Base-by-base conservation (phyloP, 2,329 filamentous ascomycete species). In the Fusarium anguioides region DNA sequence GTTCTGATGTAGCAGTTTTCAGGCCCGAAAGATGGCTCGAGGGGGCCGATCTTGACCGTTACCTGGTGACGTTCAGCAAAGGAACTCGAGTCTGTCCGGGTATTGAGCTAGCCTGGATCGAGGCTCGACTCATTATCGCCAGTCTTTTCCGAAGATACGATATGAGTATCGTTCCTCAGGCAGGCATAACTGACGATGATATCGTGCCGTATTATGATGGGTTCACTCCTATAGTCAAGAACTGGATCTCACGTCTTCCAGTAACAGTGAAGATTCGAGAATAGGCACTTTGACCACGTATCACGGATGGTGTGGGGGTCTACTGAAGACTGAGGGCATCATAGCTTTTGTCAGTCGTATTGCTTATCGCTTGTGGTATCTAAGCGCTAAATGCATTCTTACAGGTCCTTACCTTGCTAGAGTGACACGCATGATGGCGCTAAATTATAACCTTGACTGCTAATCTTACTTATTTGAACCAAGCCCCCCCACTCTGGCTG, bases 181-280 rank as follows among this genome's bases (percentile, higher is more conserved):
- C 45, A 10, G 35, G 26, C 6, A 40, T 56, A 27, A 35, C 55
- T 18, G 33, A 41, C 17, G 40, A 58, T 27, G 55, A 58, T 41
- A 39, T 58, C 15, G 26, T 58, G 33, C 55, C 55, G 4, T 54
- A 54, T 27, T 44, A 45, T 21, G 55, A 58, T 9, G 49, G 55
- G 11, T 55, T 58, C 15, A 40, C 55, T 5, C 55, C 55, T 7
- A 48, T 27, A 17, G 55, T 58, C 11, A 58, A 58, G 14, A 58
- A 55, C 15, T 55, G 55, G 55, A 58, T 58, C 18, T 56, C 52
- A 8, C 37, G 46, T 24, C 29, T 56, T 40, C 29, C 21, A 3
- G 55, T 58, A n/a, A 24, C 6, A 6, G 26, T 31, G 11, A 39
- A 54, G 17, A 24, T 26, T 11, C 29, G 51, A 40, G 14, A 39